These are phyloP conservation scores for Colletotrichum spinosum DNA, from an alignment of 2,329 filamentous ascomycete species.

Conservation along the genomic window DNA sequence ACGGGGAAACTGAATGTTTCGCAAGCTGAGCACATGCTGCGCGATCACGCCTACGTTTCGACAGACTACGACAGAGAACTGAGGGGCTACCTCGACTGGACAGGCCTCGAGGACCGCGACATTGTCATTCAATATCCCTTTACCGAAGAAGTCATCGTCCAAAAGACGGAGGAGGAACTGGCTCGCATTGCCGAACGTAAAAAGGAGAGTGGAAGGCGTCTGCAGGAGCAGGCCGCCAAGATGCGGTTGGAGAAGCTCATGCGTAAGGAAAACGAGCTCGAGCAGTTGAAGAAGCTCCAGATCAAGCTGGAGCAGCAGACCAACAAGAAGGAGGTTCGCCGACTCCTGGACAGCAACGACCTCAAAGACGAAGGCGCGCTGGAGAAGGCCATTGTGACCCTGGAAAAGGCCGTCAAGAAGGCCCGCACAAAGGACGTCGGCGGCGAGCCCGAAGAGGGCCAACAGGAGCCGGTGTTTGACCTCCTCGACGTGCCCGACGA, in stretches of 20 bases:
- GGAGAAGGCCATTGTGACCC: constrained; percentile 85
- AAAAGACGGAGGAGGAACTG: constrained; percentile 95
- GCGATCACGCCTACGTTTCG: constrained; percentile 91
- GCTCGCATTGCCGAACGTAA: constrained; percentile 91
- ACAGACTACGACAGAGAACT: constrained; percentile 86
- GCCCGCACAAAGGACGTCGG: constrained; percentile 95
- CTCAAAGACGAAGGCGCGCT: constrained; percentile 91
- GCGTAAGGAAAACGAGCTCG: constrained; percentile 93
- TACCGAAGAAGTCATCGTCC: constrained; percentile 87
- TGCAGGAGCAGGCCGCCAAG: constrained; percentile 97
- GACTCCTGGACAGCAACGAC: constrained; percentile 89
- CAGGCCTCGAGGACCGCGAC: constrained; percentile 88
- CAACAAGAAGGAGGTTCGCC: constrained; percentile 91
- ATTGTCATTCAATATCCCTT: constrained; percentile 92
- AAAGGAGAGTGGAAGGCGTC: constrained; percentile 89
- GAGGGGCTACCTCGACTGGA: constrained; percentile 85
- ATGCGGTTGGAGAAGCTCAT: constrained; percentile 96
- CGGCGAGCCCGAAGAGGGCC: constrained; percentile 81
- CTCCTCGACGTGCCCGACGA: constrained; percentile 92
- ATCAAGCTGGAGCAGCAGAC: constrained; percentile 72
- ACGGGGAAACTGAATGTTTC: constrained; percentile 86
- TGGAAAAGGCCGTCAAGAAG: constrained; percentile 90
- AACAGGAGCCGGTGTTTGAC: constrained; percentile 86
- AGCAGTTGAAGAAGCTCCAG: constrained; percentile 91
- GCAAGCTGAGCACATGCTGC: constrained; percentile 88